phyloP scores from a whole-genome alignment of 2,329 filamentous ascomycete genomes.

The Penicillium polonicum region DNA sequence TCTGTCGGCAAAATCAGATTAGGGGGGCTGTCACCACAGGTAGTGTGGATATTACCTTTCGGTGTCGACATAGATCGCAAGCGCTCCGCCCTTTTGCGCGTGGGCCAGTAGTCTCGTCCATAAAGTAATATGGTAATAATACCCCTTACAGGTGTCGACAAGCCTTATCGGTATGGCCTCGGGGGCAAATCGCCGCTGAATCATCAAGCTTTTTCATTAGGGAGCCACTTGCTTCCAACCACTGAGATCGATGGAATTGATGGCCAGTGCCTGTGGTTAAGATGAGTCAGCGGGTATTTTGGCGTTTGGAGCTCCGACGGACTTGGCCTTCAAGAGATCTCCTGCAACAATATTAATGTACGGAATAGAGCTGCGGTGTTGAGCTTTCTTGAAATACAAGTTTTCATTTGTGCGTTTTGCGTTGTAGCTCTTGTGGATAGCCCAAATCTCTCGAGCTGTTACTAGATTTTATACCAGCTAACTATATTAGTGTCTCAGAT shows the following conservation, averaged over 20 bases:
- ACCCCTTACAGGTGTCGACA: neutral
- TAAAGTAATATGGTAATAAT: neutral
- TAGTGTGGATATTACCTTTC: conserved; percentile 8
- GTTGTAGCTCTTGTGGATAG: neutral
- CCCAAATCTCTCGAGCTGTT: neutral
- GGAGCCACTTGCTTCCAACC: neutral
- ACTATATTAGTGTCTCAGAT: too few relatives aligned
- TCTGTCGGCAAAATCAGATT: conserved; percentile 15
- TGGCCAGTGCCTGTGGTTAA: too few relatives aligned
- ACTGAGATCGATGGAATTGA: neutral
- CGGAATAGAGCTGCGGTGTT: neutral
- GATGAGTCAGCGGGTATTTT: neutral
- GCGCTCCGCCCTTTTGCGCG: conserved; percentile 5
- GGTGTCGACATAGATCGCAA: conserved; percentile 11
- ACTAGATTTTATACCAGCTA: neutral
- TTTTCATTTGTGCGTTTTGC: too few relatives aligned
- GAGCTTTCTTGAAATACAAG: too few relatives aligned
- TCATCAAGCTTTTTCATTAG: conserved; percentile 2
- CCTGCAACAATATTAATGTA: neutral
- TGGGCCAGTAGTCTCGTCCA: conserved; percentile 7
- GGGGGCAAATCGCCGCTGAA: neutral
- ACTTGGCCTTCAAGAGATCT: too few relatives aligned
- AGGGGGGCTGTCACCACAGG: neutral
- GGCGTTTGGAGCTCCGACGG: too few relatives aligned
- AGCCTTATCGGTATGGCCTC: neutral